A percentile compares a stretch with the other conserved stretches of the same genome.
Evolutionary conservation across 345 rosid species (phyloP).

Genomic region (Boechera retrofracta): DNA sequence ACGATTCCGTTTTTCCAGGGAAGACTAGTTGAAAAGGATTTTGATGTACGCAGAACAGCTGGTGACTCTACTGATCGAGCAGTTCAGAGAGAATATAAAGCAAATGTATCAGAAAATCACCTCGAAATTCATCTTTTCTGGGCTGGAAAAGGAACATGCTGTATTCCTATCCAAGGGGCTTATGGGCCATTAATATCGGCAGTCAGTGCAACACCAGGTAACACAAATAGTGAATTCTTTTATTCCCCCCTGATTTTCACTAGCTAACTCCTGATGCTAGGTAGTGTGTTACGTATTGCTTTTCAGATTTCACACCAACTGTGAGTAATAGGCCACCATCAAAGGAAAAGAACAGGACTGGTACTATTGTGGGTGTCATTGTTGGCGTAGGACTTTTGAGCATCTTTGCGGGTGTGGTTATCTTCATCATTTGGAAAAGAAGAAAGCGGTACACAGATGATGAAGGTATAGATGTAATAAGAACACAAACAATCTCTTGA

Average conservation of each 20-base stretch:
- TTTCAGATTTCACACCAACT: conserved; percentile 69
- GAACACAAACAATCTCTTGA: conserved; percentile 15
- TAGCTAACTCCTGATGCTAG: neutral
- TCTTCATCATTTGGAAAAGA: conserved; percentile 48
- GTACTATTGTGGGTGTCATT: conserved; percentile 45
- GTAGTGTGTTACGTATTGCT: conserved; percentile 7
- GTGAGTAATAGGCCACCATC: conserved; percentile 57
- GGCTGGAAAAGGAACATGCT: conserved; percentile 53
- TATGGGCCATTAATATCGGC: conserved; percentile 56
- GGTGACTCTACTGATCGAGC: conserved; percentile 48
- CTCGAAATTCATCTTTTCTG: conserved; percentile 48
- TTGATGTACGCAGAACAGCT: conserved; percentile 55
- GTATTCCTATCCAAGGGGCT: conserved; percentile 49
- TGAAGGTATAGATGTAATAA: conserved; percentile 58
- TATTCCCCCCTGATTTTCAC: neutral
- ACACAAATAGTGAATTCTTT: neutral
- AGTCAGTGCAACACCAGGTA: conserved; percentile 69
- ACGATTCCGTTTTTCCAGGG: conserved; percentile 40
- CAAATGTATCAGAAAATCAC: conserved; percentile 44
- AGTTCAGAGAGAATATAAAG: conserved; percentile 31
- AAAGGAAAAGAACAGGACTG: conserved; percentile 28
- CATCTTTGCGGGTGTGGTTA: conserved; percentile 45
- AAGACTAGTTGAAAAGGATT: conserved; percentile 53
- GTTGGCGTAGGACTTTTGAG: conserved; percentile 41
- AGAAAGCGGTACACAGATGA: conserved; percentile 49